Base-by-base conservation (phyloP, 208 protist species). In the Dictyostelium gargantuum region DNA sequence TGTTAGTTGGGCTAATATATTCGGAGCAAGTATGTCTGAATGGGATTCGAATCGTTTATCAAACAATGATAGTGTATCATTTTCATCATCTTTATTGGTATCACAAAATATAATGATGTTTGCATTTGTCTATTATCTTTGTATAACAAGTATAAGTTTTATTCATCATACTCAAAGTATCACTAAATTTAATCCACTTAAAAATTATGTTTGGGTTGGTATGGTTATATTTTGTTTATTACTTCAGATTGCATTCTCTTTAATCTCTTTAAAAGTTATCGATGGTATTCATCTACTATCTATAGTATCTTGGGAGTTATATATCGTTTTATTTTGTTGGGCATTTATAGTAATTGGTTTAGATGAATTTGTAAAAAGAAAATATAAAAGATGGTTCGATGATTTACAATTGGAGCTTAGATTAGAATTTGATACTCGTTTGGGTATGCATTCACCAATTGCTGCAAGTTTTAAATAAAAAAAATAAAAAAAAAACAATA, bases 31-130 rank as follows among this genome's bases (percentile, higher is more conserved):
- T 56, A 21, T 92, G 6, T 77, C 72, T 1, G 40, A 76, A 19
- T 80, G 58, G 76, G 9, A 0, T 5, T 23, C 23, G 23, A 23
- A 74, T 26, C 40, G 42, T 76, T 21, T 8, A 10, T 58, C 4
- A 23, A 2, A 8, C 10, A 3, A 32, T 19, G 8, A 44, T 10
- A n/a, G 19, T 21, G 15, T 77, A 2, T 50, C 54, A 2, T 92
- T 52, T 35, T 84, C 86, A 21, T 26, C 84, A 9, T 38, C 86
- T 2, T 38, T 92, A 1, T 26, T 92, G 13, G 48, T 84, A 1
- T 92, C 86, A 21, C 86, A 92, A 54, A 92, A 92, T 29, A 84
- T 92, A 15, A 84, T 92, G 61, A 81, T 92, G 74, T 84, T 92
- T 76, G 75, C 75, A 8, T 77, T 92, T 76, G 86, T 92, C 15